Percentiles rank a stretch among this genome's conserved stretches.
phyloP scores from a whole-genome alignment of 345 rosid genomes.

The Viola odorata region DNA sequence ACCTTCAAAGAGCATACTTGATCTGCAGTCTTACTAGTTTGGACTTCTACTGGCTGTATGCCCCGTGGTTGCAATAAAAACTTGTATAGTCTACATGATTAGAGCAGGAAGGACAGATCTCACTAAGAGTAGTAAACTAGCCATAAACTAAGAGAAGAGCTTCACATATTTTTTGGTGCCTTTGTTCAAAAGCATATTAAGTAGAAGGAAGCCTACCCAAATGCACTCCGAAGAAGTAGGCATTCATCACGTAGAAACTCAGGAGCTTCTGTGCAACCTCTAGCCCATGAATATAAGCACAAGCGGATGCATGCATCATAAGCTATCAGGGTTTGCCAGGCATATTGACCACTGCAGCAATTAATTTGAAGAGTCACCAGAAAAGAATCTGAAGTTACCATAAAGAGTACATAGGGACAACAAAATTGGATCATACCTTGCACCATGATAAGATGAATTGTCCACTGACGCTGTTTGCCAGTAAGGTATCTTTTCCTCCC shows the following conservation, averaged over 20 bases:
- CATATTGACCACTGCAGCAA: constrained; percentile 65
- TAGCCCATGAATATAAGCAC: constrained; percentile 79
- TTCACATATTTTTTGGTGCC: not conserved
- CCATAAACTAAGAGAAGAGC: not conserved
- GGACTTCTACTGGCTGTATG: constrained; percentile 43
- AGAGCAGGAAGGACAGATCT: constrained; percentile 4
- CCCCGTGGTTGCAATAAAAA: constrained; percentile 84
- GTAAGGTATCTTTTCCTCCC: constrained; percentile 38
- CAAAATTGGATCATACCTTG: constrained; percentile 43
- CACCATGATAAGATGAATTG: constrained; percentile 38
- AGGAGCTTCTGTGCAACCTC: constrained; percentile 87
- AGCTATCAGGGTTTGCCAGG: constrained; percentile 89
- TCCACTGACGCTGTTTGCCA: constrained; percentile 46
- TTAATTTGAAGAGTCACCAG: not conserved
- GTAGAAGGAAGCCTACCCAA: constrained; percentile 57
- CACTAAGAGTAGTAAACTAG: constrained; percentile 7
- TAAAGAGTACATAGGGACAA: not conserved
- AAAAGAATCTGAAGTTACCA: not conserved
- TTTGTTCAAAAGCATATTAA: constrained; percentile 5
- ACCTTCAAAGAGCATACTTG: constrained; percentile 40
- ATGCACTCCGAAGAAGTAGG: constrained; percentile 77
- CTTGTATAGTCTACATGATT: constrained; percentile 54
- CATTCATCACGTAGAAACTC: constrained; percentile 90
- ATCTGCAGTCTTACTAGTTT: constrained; percentile 34
- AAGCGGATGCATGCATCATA: constrained; percentile 95